Percentiles rank a stretch among this genome's conserved stretches.
Conservation (phyloP, 2,329 filamentous ascomycete species). For the Coniochaeta sp. region DNA sequence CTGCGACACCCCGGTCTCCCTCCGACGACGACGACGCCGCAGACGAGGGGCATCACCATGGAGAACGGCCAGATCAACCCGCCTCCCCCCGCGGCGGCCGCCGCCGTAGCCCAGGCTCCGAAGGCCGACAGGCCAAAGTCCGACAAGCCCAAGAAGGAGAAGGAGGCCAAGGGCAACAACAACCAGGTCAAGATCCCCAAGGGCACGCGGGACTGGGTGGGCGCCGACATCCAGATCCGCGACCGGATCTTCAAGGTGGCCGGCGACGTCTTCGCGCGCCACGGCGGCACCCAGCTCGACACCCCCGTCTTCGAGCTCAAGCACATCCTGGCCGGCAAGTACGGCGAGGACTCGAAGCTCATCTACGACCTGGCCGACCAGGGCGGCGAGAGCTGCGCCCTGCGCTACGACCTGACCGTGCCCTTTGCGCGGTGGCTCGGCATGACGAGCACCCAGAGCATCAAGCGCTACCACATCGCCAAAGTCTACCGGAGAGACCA, state of each 20-base stretch:
- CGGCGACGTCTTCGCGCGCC: conserved; percentile 31
- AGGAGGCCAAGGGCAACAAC: neutral
- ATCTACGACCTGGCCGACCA: conserved; percentile 82
- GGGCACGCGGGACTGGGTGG: conserved; percentile 67
- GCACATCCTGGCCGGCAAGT: conserved; percentile 13
- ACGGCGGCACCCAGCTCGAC: conserved; percentile 64
- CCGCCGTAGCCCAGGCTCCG: no score
- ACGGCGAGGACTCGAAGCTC: conserved; percentile 32
- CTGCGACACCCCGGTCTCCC: neutral
- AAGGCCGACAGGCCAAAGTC: no score
- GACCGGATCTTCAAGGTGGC: conserved; percentile 1
- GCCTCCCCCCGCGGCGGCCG: neutral
- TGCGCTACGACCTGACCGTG: conserved; percentile 49
- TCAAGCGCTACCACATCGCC: conserved; percentile 93
- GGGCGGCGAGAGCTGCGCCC: conserved; percentile 72
- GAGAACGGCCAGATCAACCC: neutral
- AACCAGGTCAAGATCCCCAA: conserved; percentile 68
- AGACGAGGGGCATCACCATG: neutral
- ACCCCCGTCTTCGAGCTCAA: conserved; percentile 71
- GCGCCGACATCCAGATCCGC: conserved; percentile 57
- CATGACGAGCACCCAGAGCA: conserved; percentile 75
- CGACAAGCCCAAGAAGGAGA: neutral
- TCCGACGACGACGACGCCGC: neutral
- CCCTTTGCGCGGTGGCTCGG: conserved; percentile 71
- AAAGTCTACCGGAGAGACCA: conserved; percentile 50